These are phyloP conservation scores for Cladosporium sp. DNA, from an alignment of 2,329 filamentous ascomycete species.

Conservation along the genomic window DNA sequence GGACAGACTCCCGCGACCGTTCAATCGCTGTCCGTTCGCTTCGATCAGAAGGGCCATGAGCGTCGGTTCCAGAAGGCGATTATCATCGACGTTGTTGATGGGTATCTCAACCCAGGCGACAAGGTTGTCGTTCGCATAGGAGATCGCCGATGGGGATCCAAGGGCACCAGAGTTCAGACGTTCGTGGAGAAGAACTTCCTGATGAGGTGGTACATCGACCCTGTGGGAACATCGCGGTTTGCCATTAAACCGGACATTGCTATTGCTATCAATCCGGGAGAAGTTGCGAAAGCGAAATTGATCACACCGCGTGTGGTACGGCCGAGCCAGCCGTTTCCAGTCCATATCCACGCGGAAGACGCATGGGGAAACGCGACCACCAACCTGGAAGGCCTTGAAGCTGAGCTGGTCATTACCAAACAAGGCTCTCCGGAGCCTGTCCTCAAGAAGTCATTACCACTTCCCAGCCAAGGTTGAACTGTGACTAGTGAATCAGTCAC, in stretches of 20 bases:
- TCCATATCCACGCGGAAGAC: neutral
- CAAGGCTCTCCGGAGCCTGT: neutral
- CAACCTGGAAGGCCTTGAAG: neutral
- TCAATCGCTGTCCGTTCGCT: slow-evolving; percentile 36
- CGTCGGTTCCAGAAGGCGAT: slow-evolving; percentile 43
- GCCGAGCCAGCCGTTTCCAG: neutral
- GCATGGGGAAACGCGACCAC: neutral
- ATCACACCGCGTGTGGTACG: slow-evolving; percentile 21
- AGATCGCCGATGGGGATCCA: slow-evolving; percentile 36
- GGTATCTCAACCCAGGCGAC: slow-evolving; percentile 41
- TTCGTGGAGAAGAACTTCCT: slow-evolving; percentile 39
- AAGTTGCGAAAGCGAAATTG: slow-evolving; percentile 24
- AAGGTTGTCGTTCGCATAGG: slow-evolving; percentile 38
- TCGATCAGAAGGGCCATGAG: slow-evolving; percentile 44
- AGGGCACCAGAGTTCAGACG: slow-evolving; percentile 38
- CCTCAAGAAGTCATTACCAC: neutral
- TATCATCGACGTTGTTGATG: slow-evolving; percentile 39
- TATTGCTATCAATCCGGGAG: slow-evolving; percentile 29
- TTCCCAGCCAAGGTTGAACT: neutral
- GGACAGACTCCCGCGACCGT: slow-evolving; percentile 39
- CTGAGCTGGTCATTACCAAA: slow-evolving; percentile 11
- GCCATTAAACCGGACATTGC: slow-evolving; percentile 34
- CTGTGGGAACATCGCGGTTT: slow-evolving; percentile 37
- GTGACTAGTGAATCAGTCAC: neutral
- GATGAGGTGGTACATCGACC: slow-evolving; percentile 42